Percentiles rank a stretch among this genome's conserved stretches.
phyloP scores from a whole-genome alignment of 2,329 filamentous ascomycete genomes.

The Aspergillus hiratsukae region DNA sequence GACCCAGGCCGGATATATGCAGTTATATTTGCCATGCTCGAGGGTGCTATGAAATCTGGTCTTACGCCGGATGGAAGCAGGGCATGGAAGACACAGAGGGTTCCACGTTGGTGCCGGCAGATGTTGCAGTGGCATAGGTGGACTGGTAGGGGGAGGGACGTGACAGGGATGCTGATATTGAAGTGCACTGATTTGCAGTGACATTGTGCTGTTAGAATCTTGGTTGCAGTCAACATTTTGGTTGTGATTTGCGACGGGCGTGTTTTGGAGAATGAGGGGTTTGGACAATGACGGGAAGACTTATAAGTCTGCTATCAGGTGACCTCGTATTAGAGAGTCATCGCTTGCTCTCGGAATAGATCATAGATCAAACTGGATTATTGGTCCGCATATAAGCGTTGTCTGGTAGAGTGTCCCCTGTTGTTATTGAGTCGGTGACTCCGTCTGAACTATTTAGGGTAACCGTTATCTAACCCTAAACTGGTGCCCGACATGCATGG shows the following conservation, averaged over 20 bases:
- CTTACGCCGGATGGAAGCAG: constrained; percentile 15
- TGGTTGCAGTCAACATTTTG: neutral
- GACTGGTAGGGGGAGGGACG: constrained; percentile 34
- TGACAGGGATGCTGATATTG: constrained; percentile 30
- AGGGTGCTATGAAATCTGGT: constrained; percentile 21
- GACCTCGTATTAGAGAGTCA: neutral
- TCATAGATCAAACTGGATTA: neutral
- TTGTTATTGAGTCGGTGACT: neutral
- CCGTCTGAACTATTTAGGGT: neutral
- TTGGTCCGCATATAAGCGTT: neutral
- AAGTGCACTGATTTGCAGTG: constrained; percentile 25
- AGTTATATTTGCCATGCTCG: constrained; percentile 15
- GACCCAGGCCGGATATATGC: constrained; percentile 28
- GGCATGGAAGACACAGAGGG: constrained; percentile 24
- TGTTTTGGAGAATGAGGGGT: neutral
- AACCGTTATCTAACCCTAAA: neutral
- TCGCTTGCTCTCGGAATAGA: neutral
- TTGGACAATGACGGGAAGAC: neutral
- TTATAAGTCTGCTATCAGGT: neutral
- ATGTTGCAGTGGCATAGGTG: constrained; percentile 44
- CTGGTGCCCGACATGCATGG: too few species aligned
- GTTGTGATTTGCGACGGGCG: neutral
- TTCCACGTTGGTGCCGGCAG: constrained; percentile 40
- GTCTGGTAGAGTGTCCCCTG: neutral
- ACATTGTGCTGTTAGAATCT: constrained; percentile 21